phyloP scores from a whole-genome alignment of 352 stramenopile genomes.

The Phytophthora idaei region DNA sequence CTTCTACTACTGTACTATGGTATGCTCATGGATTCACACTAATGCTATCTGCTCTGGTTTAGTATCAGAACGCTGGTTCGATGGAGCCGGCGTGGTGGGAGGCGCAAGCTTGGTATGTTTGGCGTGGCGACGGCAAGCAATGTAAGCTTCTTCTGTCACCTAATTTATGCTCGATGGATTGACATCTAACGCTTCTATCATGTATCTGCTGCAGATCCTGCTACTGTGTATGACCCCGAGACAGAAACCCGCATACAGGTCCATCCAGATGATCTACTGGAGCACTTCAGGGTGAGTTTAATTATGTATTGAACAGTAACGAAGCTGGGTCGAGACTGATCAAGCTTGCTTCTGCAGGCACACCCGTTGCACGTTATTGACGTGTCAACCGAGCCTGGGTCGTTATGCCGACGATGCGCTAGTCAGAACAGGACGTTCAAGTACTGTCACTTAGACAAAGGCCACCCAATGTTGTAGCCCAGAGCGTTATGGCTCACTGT shows the following conservation, averaged over 20 bases:
- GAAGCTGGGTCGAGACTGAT: slow-evolving; percentile 14
- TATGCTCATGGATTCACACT: slow-evolving; percentile 12
- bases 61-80: slow-evolving; percentile 79
- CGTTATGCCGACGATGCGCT: slow-evolving; percentile 52
- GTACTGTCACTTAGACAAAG: slow-evolving; percentile 74
- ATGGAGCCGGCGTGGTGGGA: slow-evolving; percentile 78
- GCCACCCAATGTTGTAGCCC: slow-evolving; percentile 74
- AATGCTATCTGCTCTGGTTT: slow-evolving; percentile 13
- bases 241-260: slow-evolving; percentile 46
- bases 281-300: slow-evolving; percentile 62
- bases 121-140: slow-evolving; percentile 65
- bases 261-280: slow-evolving; percentile 49
- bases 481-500: neutral
- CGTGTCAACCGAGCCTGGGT: slow-evolving; percentile 50
- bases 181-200: neutral
- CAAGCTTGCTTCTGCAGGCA: slow-evolving; percentile 34
- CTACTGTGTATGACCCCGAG: slow-evolving; percentile 56
- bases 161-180: neutral
- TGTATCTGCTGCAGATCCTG: slow-evolving; percentile 42
- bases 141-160: slow-evolving; percentile 33
- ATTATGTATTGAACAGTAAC: slow-evolving; percentile 1
- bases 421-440: slow-evolving; percentile 53
- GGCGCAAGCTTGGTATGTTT: slow-evolving; percentile 86
- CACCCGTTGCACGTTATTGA: slow-evolving; percentile 80
- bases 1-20: neutral